Conservation (phyloP, 2,329 filamentous ascomycete species). For the Beauveria medogensis region DNA sequence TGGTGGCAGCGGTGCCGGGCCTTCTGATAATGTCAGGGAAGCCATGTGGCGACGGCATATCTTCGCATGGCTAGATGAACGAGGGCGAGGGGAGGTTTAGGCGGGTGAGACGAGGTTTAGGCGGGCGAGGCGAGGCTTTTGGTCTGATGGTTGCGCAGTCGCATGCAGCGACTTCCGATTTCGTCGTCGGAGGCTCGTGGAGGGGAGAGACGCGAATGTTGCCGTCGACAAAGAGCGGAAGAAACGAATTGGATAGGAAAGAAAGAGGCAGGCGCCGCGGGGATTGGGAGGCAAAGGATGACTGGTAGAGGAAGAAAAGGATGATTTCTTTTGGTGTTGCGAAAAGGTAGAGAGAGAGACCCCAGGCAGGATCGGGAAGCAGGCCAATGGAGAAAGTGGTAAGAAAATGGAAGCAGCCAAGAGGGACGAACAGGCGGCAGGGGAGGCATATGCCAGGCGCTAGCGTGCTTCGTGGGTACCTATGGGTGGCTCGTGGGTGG, state of each 20-base stretch:
- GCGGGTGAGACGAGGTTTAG: neutral
- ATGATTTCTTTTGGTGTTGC: neutral
- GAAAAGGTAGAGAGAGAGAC: neutral
- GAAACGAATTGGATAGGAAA: neutral
- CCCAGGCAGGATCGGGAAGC: neutral
- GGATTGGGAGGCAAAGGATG: neutral
- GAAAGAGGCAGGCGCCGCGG: neutral
- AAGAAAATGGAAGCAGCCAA: neutral
- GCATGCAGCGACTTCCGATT: neutral
- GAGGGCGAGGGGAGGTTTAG: neutral
- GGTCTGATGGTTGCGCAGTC: neutral
- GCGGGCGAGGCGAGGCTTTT: neutral
- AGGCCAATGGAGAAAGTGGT: neutral
- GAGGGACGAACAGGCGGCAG: conserved; percentile 3
- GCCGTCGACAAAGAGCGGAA: neutral
- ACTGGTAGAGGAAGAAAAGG: neutral
- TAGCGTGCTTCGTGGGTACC: neutral
- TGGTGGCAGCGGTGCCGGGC: conserved; percentile 13
- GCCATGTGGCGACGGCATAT: conserved; percentile 21
- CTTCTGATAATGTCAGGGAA: conserved; percentile 20
- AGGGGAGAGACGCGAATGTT: neutral
- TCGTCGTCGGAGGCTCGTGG: neutral
- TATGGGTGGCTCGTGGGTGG: neutral
- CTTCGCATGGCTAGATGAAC: conserved; percentile 19
- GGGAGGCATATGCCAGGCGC: neutral